Conservation (phyloP, 345 rosid species). For the Physaria fendleri region DNA sequence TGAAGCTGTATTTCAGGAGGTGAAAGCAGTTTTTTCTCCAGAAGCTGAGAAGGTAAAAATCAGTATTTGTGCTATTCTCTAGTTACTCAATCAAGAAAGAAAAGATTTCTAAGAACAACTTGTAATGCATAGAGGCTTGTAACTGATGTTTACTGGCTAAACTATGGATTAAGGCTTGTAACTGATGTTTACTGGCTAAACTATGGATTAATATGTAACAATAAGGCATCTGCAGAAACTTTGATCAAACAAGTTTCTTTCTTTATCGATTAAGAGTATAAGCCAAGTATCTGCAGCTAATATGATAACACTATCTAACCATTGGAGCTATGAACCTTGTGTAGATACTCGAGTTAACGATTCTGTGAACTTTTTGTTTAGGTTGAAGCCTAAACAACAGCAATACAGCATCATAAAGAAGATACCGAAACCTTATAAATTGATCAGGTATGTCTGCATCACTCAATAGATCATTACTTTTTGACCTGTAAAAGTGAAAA, state of each 20-base stretch:
- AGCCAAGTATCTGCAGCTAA: background rate
- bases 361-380: constrained; percentile 8
- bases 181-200: too few species aligned
- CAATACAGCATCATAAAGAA: constrained; percentile 11
- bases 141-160: too few species aligned
- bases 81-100: background rate
- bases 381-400: constrained; percentile 26
- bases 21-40: constrained; percentile 42
- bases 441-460: constrained; percentile 24
- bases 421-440: background rate
- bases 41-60: constrained; percentile 60
- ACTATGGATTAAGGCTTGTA: background rate
- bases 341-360: too few species aligned
- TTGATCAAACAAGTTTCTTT: background rate
- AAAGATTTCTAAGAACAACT: background rate
- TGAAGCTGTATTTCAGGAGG: constrained; percentile 60
- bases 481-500: constrained; percentile 6
- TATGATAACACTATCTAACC: background rate
- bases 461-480: too few species aligned
- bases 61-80: constrained; percentile 21
- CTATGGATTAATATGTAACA: too few species aligned
- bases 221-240: too few species aligned
- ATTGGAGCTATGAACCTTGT: background rate
- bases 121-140: too few species aligned
- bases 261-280: background rate